Base-by-base conservation (phyloP, 2,329 filamentous ascomycete genomes). In the Phoma sp. region DNA sequence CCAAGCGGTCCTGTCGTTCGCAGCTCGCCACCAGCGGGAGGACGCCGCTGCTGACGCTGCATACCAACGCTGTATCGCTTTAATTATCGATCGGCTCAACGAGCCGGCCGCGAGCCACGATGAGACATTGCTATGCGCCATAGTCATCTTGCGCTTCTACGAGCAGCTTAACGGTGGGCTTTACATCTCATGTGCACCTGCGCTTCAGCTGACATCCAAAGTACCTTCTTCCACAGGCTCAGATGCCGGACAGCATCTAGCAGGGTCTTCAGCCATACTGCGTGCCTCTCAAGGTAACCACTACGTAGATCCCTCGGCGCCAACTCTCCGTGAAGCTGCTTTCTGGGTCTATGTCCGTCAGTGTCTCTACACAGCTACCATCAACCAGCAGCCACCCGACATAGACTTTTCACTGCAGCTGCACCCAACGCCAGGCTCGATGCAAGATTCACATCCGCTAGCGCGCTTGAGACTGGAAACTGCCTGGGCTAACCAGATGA, bases 341-440 rank as follows among this genome's bases (percentile, higher is more conserved):
- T 73, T 72, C 35, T 72, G 68, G 69, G 58, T 73, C 13, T 70
- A 73, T 36, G 68, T 73, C 10, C 64, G 68, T 7, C 70, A 73
- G 44, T 67, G 62, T 38, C 58, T 73, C 8, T 72, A 71, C 44
- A 71, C 63, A 33, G 63, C 68, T 4, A 71, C 66, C 19, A 67
- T 73, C 33, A 68, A 69, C 38, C 69, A 73, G 47, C 61, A 69
- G 37, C 60, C 67, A 1, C 69, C 65, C 3, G 64, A 72, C 25
- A 57, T 73, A 19, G 69, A 72, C 45, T 67, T 71, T 24, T 61
- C 58, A 2, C 43, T 73, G 8, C 51, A 60, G 35, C 39, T 73
- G 4, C 52, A 61, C 25, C 69, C 69, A 2, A 44, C 47, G 0
- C 61, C 68, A 17, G 33, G 46, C 12, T 58, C 61, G 1, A 58